Base-by-base conservation (phyloP, 192 early-diverging fungal species). In the Podila clonocystis region DNA sequence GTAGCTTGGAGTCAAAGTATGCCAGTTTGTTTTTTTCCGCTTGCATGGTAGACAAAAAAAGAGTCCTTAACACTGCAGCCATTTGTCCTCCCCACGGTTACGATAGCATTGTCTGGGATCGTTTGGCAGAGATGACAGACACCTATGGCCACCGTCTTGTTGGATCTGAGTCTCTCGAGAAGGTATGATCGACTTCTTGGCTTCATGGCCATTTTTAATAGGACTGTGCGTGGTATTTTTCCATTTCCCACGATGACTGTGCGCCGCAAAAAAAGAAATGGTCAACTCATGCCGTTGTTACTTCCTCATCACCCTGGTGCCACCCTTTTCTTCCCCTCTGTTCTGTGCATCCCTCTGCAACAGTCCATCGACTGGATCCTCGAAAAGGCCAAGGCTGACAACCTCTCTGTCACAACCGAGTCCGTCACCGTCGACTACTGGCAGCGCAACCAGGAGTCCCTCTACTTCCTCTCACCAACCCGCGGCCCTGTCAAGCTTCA, bases 121-220 rank as follows among this genome's bases (percentile, higher is more conserved):
- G 86, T 34, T 74, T 89, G 82, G 88, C 87, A 1, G 88, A 89
- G 69, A 89, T 89, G 88, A 90, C 89, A 3, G 89, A 90, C 30
- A 67, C 87, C 63, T 88, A 82, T 70, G 89, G 89, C 11, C 69
- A 85, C 74, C 87, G 89, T 33, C 85, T 90, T 68, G 87, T 84
- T 12, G 84, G 67, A 58, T 86, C 85, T 63, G 60, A 66, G 8
- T 82, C 76, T 1, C 85, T 88, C 52, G 83, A 87, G 68, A 86
- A 65, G 58, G 87, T 85, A 67, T 26, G 17, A 50, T 29, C 48
- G 7, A 5, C 66, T 41, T 41, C 13, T 36, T 36, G 8, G 34
- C 9, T 36, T 2, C 34, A 36, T 9, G 9, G 9, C 34, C 34
- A 33, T 33, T 3, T 2, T 3, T 4, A 34, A 36, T 36, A 9